Conservation (phyloP, 805 yeast genomes). For the Pichia deserticola region DNA sequence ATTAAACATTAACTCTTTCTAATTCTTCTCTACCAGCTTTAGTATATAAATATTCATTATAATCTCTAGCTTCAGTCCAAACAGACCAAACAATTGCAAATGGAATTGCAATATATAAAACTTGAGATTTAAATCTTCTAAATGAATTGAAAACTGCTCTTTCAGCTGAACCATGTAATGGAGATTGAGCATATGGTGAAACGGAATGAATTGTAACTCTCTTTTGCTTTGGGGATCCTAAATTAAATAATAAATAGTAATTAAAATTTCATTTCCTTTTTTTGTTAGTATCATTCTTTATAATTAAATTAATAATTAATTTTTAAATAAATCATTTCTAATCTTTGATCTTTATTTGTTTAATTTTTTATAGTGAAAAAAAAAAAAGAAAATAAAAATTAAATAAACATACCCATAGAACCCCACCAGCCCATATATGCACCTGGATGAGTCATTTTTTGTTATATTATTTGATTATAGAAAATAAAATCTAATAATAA, state of each 20-base stretch:
- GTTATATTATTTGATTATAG: background rate
- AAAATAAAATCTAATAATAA: too few species aligned
- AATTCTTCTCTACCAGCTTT: slow-evolving; percentile 96
- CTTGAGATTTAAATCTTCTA: slow-evolving; percentile 89
- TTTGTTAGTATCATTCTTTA: background rate
- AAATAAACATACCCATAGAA: slow-evolving; percentile 39
- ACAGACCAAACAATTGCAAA: slow-evolving; percentile 73
- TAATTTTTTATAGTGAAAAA: too few species aligned
- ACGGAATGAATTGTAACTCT: slow-evolving; percentile 83
- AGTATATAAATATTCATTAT: slow-evolving; percentile 90
- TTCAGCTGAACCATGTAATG: slow-evolving; percentile 79
- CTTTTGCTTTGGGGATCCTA: slow-evolving; percentile 72
- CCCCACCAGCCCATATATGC: slow-evolving; percentile 99
- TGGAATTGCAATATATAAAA: slow-evolving; percentile 70
- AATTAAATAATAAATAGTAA: background rate
- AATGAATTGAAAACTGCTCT: slow-evolving; percentile 84
- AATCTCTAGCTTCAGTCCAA: slow-evolving; percentile 83
- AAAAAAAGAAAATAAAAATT: too few species aligned
- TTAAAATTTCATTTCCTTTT: too few species aligned
- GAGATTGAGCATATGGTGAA: slow-evolving; percentile 90
- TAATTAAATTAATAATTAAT: too few species aligned
- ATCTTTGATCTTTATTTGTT: too few species aligned
- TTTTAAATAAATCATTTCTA: too few species aligned
- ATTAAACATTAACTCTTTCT: slow-evolving; percentile 46
- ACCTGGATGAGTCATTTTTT: slow-evolving; percentile 37